Conservation (phyloP, 2,329 filamentous ascomycete genomes). For the Orbilia oligospora region DNA sequence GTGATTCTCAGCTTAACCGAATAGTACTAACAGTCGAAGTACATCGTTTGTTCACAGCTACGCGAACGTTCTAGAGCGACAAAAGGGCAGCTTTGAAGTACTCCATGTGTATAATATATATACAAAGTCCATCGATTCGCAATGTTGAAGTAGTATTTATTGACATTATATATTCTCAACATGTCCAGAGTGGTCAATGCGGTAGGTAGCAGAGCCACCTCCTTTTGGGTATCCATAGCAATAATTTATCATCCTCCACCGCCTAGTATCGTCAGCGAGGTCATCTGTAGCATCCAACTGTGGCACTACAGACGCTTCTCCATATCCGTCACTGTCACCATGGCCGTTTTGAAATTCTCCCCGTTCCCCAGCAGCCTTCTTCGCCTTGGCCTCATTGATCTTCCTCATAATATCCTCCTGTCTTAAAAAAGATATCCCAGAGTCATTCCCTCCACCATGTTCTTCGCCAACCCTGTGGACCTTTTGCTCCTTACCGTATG, state of each 20-base stretch:
- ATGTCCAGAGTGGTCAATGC: slow-evolving; percentile 18
- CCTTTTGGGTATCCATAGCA: slow-evolving; percentile 37
- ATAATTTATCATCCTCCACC: slow-evolving; percentile 52
- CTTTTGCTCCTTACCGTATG: slow-evolving; percentile 38
- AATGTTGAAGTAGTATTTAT: no score
- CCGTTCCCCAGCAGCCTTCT: not conserved
- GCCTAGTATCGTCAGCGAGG: not conserved
- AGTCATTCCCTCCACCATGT: slow-evolving; percentile 38
- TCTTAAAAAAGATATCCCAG: slow-evolving; percentile 43
- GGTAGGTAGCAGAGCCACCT: slow-evolving; percentile 10
- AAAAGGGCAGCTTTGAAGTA: no score
- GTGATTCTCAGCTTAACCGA: no score
- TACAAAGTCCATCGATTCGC: no score
- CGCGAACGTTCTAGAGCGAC: no score
- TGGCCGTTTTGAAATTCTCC: not conserved
- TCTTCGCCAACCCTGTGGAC: slow-evolving; percentile 34
- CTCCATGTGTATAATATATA: no score
- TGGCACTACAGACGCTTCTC: not conserved
- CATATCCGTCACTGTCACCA: not conserved
- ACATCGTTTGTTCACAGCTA: no score
- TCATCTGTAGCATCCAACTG: not conserved
- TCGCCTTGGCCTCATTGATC: not conserved
- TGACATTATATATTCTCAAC: slow-evolving; percentile 6
- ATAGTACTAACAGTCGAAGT: no score
- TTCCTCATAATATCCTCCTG: slow-evolving; percentile 29